Conservation (phyloP, 306 rosid species). For the Hippophae tibetana region DNA sequence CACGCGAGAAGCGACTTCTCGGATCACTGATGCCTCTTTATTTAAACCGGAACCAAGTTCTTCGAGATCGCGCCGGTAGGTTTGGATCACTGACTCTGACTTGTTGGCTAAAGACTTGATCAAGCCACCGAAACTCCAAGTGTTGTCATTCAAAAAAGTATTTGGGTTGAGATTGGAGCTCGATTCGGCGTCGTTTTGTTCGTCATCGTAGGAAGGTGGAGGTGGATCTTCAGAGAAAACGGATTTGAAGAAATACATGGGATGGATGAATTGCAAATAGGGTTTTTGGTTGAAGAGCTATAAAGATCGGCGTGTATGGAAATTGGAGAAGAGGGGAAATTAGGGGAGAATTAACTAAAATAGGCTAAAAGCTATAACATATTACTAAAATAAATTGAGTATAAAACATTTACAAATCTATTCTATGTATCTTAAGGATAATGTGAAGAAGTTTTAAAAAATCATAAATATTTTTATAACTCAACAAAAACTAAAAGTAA, state of each 20-base stretch:
- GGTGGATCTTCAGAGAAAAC: slow-evolving; percentile 56
- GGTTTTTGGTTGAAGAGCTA: no score
- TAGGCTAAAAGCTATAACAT: no score
- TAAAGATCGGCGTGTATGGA: no score
- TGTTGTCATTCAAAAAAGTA: not conserved
- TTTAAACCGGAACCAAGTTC: slow-evolving; percentile 69
- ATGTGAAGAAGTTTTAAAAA: no score
- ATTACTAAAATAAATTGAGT: no score
- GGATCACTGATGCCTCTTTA: slow-evolving; percentile 69
- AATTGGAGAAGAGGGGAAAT: no score
- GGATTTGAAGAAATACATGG: slow-evolving; percentile 52
- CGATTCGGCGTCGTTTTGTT: slow-evolving; percentile 2
- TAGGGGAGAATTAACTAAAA: no score
- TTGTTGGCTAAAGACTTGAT: slow-evolving; percentile 60
- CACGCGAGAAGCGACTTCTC: slow-evolving; percentile 88
- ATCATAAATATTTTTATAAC: no score
- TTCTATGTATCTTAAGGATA: no score
- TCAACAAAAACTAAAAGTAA: no score
- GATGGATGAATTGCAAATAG: no score
- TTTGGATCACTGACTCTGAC: slow-evolving; percentile 62
- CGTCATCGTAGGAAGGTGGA: slow-evolving; percentile 9
- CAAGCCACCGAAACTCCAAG: slow-evolving; percentile 82
- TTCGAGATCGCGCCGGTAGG: slow-evolving; percentile 72
- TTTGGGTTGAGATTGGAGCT: not conserved
- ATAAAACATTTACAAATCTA: no score